Conservation (phyloP, 2,329 filamentous ascomycete genomes). For the Aschersonia sp. region DNA sequence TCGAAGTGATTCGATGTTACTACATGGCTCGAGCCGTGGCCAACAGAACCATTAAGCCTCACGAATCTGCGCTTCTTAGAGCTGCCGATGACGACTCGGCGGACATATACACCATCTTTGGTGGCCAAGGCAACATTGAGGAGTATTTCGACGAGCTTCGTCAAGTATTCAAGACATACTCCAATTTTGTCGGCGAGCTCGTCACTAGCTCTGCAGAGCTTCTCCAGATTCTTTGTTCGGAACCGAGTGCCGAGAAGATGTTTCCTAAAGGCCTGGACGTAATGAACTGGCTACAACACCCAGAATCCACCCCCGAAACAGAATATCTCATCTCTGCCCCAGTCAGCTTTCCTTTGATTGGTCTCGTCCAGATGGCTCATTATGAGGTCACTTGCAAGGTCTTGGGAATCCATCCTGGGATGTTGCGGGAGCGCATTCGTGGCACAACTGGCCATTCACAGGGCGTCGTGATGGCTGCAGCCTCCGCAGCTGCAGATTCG, state of each 20-base stretch:
- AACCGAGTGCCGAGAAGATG: conserved; percentile 82
- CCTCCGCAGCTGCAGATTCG: conserved; percentile 76
- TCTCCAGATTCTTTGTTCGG: conserved; percentile 69
- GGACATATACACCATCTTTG: conserved; percentile 85
- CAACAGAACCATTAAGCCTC: conserved; percentile 75
- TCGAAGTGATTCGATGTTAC: conserved; percentile 79
- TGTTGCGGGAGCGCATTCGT: conserved; percentile 69
- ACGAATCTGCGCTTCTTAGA: conserved; percentile 85
- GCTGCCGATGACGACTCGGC: conserved; percentile 75
- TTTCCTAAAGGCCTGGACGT: conserved; percentile 96
- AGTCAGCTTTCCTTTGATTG: conserved; percentile 91
- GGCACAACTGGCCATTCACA: conserved; percentile 95
- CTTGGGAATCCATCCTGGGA: conserved; percentile 76
- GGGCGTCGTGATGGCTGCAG: conserved; percentile 84
- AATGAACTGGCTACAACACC: conserved; percentile 81
- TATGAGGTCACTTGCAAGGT: conserved; percentile 91
- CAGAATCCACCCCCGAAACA: conserved; percentile 78
- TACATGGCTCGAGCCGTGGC: conserved; percentile 75
- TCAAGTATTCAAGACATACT: conserved; percentile 82
- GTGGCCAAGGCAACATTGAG: conserved; percentile 96
- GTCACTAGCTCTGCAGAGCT: conserved; percentile 70
- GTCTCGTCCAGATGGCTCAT: conserved; percentile 88
- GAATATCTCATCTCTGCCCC: conserved; percentile 92
- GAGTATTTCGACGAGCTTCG: conserved; percentile 98
- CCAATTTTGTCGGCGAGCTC: conserved; percentile 77